These are phyloP conservation scores for Tetrapyrgos nigripes DNA, from an alignment of 1,284 basidiomycete genomes.

Conservation along the genomic window DNA sequence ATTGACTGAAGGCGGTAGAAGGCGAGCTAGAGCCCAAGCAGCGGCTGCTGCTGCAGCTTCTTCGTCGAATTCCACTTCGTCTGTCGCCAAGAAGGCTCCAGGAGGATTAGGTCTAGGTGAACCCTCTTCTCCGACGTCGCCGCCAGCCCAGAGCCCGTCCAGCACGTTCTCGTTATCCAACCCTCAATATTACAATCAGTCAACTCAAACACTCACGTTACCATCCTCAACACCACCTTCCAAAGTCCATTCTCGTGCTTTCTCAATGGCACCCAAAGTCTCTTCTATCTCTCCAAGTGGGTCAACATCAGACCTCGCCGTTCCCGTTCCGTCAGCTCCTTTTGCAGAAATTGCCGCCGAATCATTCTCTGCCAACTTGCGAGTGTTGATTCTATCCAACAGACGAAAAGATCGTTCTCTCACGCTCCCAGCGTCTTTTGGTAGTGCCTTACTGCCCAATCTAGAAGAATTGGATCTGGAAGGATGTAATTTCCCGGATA, in stretches of 20 bases:
- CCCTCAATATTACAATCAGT: constrained; percentile 63
- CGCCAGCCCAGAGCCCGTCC: constrained; percentile 3
- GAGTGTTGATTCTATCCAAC: constrained; percentile 65
- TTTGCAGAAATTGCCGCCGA: constrained; percentile 63
- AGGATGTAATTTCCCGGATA: constrained; percentile 70
- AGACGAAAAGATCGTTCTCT: constrained; percentile 71
- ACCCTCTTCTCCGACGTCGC: constrained; percentile 1
- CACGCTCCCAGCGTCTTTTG: constrained; percentile 50
- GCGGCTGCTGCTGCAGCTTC: constrained; percentile 41
- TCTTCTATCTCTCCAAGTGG: constrained; percentile 34
- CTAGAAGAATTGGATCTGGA: constrained; percentile 77
- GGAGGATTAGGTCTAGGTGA: background rate
- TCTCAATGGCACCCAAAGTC: constrained; percentile 57
- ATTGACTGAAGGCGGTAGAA: constrained; percentile 70
- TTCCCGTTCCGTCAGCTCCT: constrained; percentile 74
- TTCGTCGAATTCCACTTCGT: background rate
- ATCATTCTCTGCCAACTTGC: constrained; percentile 65
- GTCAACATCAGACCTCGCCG: constrained; percentile 52
- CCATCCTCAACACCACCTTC: constrained; percentile 63
- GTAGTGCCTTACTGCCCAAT: constrained; percentile 55
- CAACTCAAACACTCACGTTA: constrained; percentile 64
- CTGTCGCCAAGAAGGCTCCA: background rate
- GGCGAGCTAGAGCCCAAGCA: constrained; percentile 66
- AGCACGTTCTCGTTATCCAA: constrained; percentile 42
- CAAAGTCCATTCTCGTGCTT: constrained; percentile 62